phyloP scores from a whole-genome alignment of 2,329 filamentous ascomycete genomes.

The Xylariomycetidae sp. region DNA sequence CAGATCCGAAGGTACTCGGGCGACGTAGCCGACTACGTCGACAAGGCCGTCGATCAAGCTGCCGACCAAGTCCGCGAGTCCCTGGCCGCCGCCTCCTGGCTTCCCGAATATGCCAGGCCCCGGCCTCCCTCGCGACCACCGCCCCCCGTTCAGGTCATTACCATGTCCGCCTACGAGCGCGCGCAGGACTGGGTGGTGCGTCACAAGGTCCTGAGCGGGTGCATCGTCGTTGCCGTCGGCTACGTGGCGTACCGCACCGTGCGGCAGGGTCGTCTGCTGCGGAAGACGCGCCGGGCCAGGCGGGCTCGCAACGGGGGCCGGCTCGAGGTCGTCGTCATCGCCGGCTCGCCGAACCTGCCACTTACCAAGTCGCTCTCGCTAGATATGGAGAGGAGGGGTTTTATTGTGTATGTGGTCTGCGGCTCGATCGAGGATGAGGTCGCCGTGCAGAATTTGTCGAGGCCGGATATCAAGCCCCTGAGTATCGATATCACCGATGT shows the following conservation, averaged over 20 bases:
- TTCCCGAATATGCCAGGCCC: slow-evolving; percentile 65
- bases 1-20: slow-evolving; percentile 67
- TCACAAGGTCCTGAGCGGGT: slow-evolving; percentile 70
- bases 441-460: slow-evolving; percentile 68
- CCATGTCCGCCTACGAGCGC: slow-evolving; percentile 40
- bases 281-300: slow-evolving; percentile 69
- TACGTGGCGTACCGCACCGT: slow-evolving; percentile 55
- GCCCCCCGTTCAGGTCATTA: slow-evolving; percentile 28
- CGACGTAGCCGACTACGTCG: slow-evolving; percentile 73
- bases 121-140: slow-evolving; percentile 45
- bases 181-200: slow-evolving; percentile 66
- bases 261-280: slow-evolving; percentile 49
- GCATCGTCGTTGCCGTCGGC: slow-evolving; percentile 65
- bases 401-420: slow-evolving; percentile 88
- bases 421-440: slow-evolving; percentile 81
- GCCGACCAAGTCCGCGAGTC: slow-evolving; percentile 67
- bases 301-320: slow-evolving; percentile 78
- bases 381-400: slow-evolving; percentile 86
- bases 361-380: slow-evolving; percentile 77
- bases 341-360: slow-evolving; percentile 80
- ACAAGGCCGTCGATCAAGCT: slow-evolving; percentile 73
- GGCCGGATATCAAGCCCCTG: slow-evolving; percentile 76
- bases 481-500: slow-evolving; percentile 79
- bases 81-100: slow-evolving; percentile 64
- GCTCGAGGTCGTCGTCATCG: slow-evolving; percentile 81